Base-by-base conservation (phyloP, 192 early-diverging fungal genomes). In the Umbelopsis sp. region DNA sequence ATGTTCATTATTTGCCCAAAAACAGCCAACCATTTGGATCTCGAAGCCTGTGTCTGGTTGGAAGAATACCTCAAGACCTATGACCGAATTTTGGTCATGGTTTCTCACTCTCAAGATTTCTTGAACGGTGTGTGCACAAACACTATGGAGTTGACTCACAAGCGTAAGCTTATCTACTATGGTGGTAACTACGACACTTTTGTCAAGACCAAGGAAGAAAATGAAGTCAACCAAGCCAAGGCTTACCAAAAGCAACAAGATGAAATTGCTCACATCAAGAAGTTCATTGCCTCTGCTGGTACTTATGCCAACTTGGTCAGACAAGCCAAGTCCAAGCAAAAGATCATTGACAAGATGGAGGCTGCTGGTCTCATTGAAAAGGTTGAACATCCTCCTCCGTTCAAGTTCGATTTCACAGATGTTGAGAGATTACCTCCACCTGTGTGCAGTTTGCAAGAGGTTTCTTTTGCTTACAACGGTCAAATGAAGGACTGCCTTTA, bases 271-370 rank as follows among this genome's bases (percentile, higher is more conserved):
- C 94, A 99, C 85, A 98, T 99, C 81, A 97, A 97, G 81, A 92
- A 96, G 86, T 99, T 99, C 82, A 97, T 97, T 84, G 92, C 95
- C 37, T 95, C 94, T 20, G 96, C 94, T 72, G 97, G 97, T 97
- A 99, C 97, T 49, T 99, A 97, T 82, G 91, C 97, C 75, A 99
- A 99, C 87, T 89, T 99, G 87, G 95, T 97, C 50, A 87, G 93
- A 55, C 97, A 99, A 84, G 97, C 97, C 66, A 98, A 99, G 87
- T 95, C 94, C 44, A 93, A 95, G 80, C 97, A 97, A 78, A 99
- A 99, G 92, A 99, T 98, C 81, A 90, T 99, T 49, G 97, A 99
- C 86, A 99, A 99, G 87, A 99, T 99, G 97, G 94, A 96, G 84
- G 97, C 96, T 70, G 97, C 90, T 71, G 97, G 97, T 74, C 84